Evolutionary conservation across 2,329 filamentous ascomycete genomes (phyloP), one percentile per base, ranked within the genome.

Genomic region (Paraconiothyrium brasiliense): DNA sequence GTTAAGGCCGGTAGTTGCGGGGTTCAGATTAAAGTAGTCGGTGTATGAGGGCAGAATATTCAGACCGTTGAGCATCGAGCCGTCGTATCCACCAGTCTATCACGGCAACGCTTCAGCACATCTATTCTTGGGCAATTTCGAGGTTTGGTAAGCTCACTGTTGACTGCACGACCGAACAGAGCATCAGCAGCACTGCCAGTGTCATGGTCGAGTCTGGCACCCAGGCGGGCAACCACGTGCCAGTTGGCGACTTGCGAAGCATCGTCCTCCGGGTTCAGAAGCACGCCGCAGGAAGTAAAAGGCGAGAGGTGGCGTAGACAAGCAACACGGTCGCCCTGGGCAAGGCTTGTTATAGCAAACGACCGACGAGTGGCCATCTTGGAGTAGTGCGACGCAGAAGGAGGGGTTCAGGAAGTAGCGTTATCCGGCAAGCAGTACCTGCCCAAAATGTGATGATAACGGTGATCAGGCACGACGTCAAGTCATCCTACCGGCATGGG

Each of bases 141-240:
- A 20, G 24, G 30, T 14, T 2, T 8, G 7, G 13, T 10, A 24
- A 20, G 20, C 55, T 39, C 35, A 57, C 55, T 7, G 55, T 57
- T 34, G 27, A 84, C 77, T 1, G 76, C 77, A 37, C 82, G 61
- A 49, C 82, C 77, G 67, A 85, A 85, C 83, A 85, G 84, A 63
- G 79, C 81, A n/a, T 44, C 20, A 62, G 41, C 13, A 62, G 32
- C 22, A 62, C 37, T 8, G 57, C 49, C n/a, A 59, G 22, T 14
- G 51, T 57, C 14, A 32, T 59, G 16, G 60, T 62, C 1, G 60
- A 62, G 46, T 57, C 10, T 8, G 60, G 60, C 37, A 62, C 60
- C 47, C 57, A 52, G 7, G 57, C 57, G 2, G 60, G 60, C 27
- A 62, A 20, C 60, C 60, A 62, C 14, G 60, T 62, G 24, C 60